These are phyloP conservation scores for Saitozyma sp. DNA, from an alignment of 768 basidiomycete species.

Conservation along the genomic window DNA sequence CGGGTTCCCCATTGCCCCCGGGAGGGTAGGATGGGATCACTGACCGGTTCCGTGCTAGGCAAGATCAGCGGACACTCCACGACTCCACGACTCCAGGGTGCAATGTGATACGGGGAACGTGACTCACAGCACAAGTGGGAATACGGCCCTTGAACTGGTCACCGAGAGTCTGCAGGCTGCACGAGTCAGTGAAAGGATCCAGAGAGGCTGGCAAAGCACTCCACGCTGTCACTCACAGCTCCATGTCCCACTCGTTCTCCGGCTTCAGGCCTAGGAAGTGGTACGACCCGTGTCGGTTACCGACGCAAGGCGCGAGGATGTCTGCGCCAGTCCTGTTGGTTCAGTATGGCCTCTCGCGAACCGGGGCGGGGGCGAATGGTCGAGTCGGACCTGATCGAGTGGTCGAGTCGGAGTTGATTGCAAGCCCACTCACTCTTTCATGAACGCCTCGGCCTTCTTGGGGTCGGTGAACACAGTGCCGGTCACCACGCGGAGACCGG, in stretches of 20 bases:
- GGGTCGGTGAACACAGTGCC: conserved; percentile 53
- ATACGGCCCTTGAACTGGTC: conserved; percentile 38
- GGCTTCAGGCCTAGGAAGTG: conserved; percentile 43
- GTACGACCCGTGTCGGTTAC: conserved; percentile 53
- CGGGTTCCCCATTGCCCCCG: too few relatives aligned
- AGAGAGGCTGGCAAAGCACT: background rate
- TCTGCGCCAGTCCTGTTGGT: conserved; percentile 49
- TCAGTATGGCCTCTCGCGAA: background rate
- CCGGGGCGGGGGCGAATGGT: too few relatives aligned
- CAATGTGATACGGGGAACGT: background rate
- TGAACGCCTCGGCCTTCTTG: conserved; percentile 50
- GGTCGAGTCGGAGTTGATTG: too few relatives aligned
- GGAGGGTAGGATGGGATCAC: too few relatives aligned
- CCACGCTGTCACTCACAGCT: conserved; percentile 11
- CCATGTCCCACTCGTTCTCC: conserved; percentile 22
- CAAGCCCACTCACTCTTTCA: conserved; percentile 38
- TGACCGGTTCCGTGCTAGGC: conserved; percentile 41
- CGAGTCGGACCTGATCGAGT: too few relatives aligned
- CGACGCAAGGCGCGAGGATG: conserved; percentile 52
- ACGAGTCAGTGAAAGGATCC: background rate
- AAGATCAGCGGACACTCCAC: conserved; percentile 8
- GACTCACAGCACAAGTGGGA: conserved; percentile 28
- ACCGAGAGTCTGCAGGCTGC: conserved; percentile 25
- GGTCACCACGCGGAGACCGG: conserved; percentile 47
- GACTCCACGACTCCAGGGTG: too few relatives aligned